Evolutionary conservation across 2,329 filamentous ascomycete genomes (phyloP), one percentile per base, ranked within the genome.

Genomic region (Monilinia fructicola): DNA sequence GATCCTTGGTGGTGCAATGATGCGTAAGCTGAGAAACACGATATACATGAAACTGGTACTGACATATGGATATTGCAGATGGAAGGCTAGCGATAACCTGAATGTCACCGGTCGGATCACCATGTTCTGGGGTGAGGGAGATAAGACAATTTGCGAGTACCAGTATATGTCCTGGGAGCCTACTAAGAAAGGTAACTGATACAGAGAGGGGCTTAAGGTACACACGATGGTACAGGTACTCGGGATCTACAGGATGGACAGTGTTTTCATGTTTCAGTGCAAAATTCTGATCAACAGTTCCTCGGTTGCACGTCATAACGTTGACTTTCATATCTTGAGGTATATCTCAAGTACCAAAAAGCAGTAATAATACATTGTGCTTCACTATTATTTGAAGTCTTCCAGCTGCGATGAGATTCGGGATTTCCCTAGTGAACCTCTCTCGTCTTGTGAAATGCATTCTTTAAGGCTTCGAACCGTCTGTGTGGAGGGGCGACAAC

Each of bases 161-260:
- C 21, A 60, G 3, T 21, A 35, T 38, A 60, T 60, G 44, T 35
- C 28, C 31, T 59, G 56, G 56, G 42, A 60, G 2, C 56, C 44
- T 31, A 12, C 42, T 6, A 35, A 60, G 28, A 60, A 23, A 28
- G 23, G 3, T 6, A 60, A 26, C 16, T 38, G 5, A 50, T 23
- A 7, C 28, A 12, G 7, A 31, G 28, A 18, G 26, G 46, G 28
- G 3, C n/a, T 3, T 18, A 26, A 5, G 44, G 28, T 38, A 50
- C 28, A 50, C 14, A 26, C 12, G n/a, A 50, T 60, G 12, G 28
- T 21, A 6, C 12, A 26, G 44, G 14, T 50, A 21, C 18, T 38
- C 14, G 2, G 56, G 28, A 26, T 5, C 3, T 48, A 50, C 12
- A 21, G 44, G 21, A 50, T 38, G 48, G 56, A 9, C 21, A 50